Percentiles rank a stretch among this genome's conserved stretches.
Evolutionary conservation across 2,329 filamentous ascomycete species (phyloP).

Genomic region (Calonectria crousiana): DNA sequence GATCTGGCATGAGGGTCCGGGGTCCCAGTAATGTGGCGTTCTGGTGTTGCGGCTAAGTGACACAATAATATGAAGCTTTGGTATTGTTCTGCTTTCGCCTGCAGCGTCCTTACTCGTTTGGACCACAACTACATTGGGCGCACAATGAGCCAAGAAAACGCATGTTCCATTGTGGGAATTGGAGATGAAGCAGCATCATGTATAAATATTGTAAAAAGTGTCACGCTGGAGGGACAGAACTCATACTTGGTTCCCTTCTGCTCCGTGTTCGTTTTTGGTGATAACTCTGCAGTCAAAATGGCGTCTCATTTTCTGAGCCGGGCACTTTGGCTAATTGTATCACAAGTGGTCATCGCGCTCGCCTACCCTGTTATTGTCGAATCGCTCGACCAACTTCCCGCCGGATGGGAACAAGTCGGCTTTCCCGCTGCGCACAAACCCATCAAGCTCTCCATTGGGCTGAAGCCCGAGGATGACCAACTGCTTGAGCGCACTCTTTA

Average conservation of each 20-base stretch:
- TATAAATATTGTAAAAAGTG: slow-evolving; percentile 31
- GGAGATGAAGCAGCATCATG: not conserved
- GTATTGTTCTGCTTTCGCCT: slow-evolving; percentile 40
- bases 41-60: slow-evolving; percentile 25
- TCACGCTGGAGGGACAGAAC: not conserved
- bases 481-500: slow-evolving; percentile 58
- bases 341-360: slow-evolving; percentile 3
- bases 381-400: slow-evolving; percentile 32
- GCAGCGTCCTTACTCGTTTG: slow-evolving; percentile 23
- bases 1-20: not conserved
- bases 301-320: slow-evolving; percentile 9
- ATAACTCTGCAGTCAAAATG: slow-evolving; percentile 14
- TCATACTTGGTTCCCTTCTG: slow-evolving; percentile 2
- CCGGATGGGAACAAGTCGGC: slow-evolving; percentile 39
- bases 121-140: slow-evolving; percentile 16
- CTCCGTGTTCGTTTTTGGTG: not conserved
- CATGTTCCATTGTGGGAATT: slow-evolving; percentile 9
- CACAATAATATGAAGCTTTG: slow-evolving; percentile 42
- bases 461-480: slow-evolving; percentile 39
- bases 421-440: slow-evolving; percentile 30
- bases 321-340: slow-evolving; percentile 27
- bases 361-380: slow-evolving; percentile 38
- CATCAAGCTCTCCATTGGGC: slow-evolving; percentile 48
- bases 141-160: slow-evolving; percentile 1
- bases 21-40: slow-evolving; percentile 17